Evolutionary conservation across 345 rosid genomes (phyloP).

Genomic region (Arabis hirsuta): DNA sequence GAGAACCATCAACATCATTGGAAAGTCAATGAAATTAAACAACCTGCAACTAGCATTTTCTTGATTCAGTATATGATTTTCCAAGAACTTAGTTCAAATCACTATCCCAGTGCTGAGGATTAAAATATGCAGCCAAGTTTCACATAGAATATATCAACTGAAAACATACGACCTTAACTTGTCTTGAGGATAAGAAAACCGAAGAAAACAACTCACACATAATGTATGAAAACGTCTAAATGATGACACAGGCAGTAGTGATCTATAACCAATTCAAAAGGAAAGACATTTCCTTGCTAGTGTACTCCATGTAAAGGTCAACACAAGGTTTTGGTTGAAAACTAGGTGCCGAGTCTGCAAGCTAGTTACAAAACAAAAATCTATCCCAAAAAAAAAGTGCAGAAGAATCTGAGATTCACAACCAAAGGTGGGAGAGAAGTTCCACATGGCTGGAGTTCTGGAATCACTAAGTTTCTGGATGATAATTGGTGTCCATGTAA

Average conservation of each 20-base stretch:
- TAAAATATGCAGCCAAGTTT: slow-evolving; percentile 5
- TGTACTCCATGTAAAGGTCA: slow-evolving; percentile 30
- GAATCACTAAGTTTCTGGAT: slow-evolving; percentile 7
- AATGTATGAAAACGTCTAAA: neutral
- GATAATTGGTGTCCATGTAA: neutral
- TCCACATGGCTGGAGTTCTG: slow-evolving; percentile 35
- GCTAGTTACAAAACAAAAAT: neutral
- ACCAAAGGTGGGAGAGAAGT: slow-evolving; percentile 16
- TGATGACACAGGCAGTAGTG: slow-evolving; percentile 9
- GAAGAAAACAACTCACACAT: neutral
- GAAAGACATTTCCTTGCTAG: slow-evolving; percentile 15
- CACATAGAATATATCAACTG: slow-evolving; percentile 6
- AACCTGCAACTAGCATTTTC: slow-evolving; percentile 28
- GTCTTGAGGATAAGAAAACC: neutral
- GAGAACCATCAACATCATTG: neutral
- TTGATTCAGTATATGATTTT: slow-evolving; percentile 22
- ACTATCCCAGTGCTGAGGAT: neutral
- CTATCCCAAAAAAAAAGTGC: neutral
- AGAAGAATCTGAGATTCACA: slow-evolving; percentile 16
- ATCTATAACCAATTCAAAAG: slow-evolving; percentile 5
- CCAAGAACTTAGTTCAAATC: slow-evolving; percentile 5
- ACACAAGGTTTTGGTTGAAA: neutral
- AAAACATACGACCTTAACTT: neutral
- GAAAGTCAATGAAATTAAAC: slow-evolving; percentile 19
- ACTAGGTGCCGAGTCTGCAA: too few species aligned